These are phyloP conservation scores for Tricharina praecox DNA, from an alignment of 495 filamentous ascomycete species.

Conservation along the genomic window DNA sequence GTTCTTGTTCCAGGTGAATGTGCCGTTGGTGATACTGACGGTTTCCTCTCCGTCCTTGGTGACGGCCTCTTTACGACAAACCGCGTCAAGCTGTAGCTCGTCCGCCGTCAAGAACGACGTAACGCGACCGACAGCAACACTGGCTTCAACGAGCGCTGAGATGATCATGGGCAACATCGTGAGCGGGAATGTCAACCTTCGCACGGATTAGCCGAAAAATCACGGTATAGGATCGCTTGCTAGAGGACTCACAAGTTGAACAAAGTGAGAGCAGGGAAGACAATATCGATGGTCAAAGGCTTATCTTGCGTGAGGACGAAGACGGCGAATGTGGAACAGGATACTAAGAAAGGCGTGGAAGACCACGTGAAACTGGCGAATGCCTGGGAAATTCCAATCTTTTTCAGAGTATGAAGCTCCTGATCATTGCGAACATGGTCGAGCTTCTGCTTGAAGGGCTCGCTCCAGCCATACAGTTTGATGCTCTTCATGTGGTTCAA, in stretches of 20 bases:
- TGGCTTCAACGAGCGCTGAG: slow-evolving; percentile 89
- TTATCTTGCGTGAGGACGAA: slow-evolving; percentile 68
- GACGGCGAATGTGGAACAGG: slow-evolving; percentile 87
- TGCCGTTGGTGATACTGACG: slow-evolving; percentile 62
- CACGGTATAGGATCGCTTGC: slow-evolving; percentile 31
- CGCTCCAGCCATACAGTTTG: slow-evolving; percentile 96
- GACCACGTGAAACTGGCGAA: slow-evolving; percentile 97
- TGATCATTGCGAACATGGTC: slow-evolving; percentile 88
- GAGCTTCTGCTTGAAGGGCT: slow-evolving; percentile 91
- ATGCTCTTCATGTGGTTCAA: slow-evolving; percentile 99
- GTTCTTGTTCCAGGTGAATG: slow-evolving; percentile 79
- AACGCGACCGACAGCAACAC: slow-evolving; percentile 72
- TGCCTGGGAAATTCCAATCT: slow-evolving; percentile 84
- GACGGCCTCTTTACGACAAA: slow-evolving; percentile 48
- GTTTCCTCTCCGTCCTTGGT: slow-evolving; percentile 66
- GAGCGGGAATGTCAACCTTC: slow-evolving; percentile 69
- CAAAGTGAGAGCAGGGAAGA: slow-evolving; percentile 73
- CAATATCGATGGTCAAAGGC: slow-evolving; percentile 81
- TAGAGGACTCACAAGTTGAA: slow-evolving; percentile 11
- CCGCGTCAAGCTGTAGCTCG: slow-evolving; percentile 75
- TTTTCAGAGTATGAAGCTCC: slow-evolving; percentile 86
- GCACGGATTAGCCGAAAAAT: slow-evolving; percentile 46
- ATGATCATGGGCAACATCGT: slow-evolving; percentile 95
- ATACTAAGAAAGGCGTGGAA: slow-evolving; percentile 97
- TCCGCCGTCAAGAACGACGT: slow-evolving; percentile 75